Conservation (phyloP, 768 basidiomycete genomes). For the Serendipita vermifera region DNA sequence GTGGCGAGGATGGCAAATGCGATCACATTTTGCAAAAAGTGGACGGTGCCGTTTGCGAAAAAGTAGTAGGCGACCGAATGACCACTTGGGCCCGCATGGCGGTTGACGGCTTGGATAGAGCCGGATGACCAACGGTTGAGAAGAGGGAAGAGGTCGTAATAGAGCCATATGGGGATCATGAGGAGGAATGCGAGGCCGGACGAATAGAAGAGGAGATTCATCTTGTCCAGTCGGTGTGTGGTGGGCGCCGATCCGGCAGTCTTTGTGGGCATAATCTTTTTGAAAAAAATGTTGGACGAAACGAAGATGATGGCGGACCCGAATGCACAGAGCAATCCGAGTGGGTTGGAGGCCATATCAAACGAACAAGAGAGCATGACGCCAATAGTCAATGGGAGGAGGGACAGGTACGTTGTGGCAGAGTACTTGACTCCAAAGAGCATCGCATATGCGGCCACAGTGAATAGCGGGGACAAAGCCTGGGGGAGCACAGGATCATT, state of each 20-base stretch:
- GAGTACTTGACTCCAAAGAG: slow-evolving; percentile 93
- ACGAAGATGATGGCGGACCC: slow-evolving; percentile 96
- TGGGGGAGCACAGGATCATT: too few species aligned
- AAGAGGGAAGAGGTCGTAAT: slow-evolving; percentile 67
- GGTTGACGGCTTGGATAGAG: slow-evolving; percentile 37
- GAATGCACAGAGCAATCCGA: slow-evolving; percentile 89
- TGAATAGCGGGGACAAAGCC: slow-evolving; percentile 95
- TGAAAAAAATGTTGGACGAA: slow-evolving; percentile 97
- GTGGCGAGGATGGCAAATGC: slow-evolving; percentile 93
- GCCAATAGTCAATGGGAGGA: slow-evolving; percentile 87
- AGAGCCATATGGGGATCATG: slow-evolving; percentile 94
- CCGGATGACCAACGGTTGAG: slow-evolving; percentile 34
- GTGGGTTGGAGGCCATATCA: slow-evolving; percentile 71
- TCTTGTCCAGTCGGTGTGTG: slow-evolving; percentile 80
- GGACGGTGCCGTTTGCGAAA: slow-evolving; percentile 86
- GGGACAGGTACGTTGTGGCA: slow-evolving; percentile 75
- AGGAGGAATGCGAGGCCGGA: slow-evolving; percentile 85
- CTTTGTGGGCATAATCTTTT: slow-evolving; percentile 80
- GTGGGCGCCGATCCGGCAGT: slow-evolving; percentile 26
- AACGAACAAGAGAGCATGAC: slow-evolving; percentile 97
- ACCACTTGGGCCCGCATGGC: neutral
- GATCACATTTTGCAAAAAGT: slow-evolving; percentile 94
- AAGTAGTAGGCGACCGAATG: slow-evolving; percentile 71
- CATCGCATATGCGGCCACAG: slow-evolving; percentile 87
- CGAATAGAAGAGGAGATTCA: slow-evolving; percentile 91